Evolutionary conservation across 1,284 basidiomycete genomes (phyloP), one percentile per base, ranked within the genome.

Genomic region (Austroboletus niveus): DNA sequence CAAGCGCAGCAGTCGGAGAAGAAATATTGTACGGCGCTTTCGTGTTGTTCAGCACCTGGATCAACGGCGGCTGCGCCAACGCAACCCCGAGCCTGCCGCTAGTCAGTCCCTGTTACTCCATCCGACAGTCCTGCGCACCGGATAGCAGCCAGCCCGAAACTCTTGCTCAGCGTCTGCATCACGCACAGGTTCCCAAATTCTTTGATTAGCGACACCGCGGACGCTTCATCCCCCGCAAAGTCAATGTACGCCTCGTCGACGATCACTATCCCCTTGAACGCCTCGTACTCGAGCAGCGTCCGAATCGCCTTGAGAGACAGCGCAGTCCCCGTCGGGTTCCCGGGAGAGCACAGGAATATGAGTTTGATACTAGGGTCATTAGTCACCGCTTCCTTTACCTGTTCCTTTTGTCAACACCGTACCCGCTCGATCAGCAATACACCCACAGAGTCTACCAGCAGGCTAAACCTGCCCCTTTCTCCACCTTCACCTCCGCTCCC

Each of bases 201-300:
- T 52, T 84, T 76, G 46, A 97, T 77, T 22, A 99, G 75, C 56
- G 51, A 81, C 64, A 71, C 83, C 53, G 94, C 91, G 46, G 85
- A 90, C 38, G 78, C 72, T 9, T 78, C 78, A 32, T 77, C 66
- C 0, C 75, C 77, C 0, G 89, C 81, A 65, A 99, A 99, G 69
- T 99, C 97, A 64, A 99, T 92, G 72, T 99, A 99, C 0, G 97
- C 97, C 71, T 99, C 97, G 64, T 99, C 97, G 4, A 99, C 88
- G 24, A 97, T 80, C 39, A 98, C 87, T 53, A 99, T 82, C 2
- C 97, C 97, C 60, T 87, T 90, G 79, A 91, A 98, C 1, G 77
- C 74, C 5, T 84, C 77, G 69, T 92, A 92, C 31, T 94, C 87
- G 29, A 96, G 76, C 27, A 99, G 71, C n/a, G 79, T 66, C 2